Percentiles rank a stretch among this genome's conserved stretches.
Conservation (phyloP, 495 filamentous ascomycete genomes). For the Xylaria sp. region DNA sequence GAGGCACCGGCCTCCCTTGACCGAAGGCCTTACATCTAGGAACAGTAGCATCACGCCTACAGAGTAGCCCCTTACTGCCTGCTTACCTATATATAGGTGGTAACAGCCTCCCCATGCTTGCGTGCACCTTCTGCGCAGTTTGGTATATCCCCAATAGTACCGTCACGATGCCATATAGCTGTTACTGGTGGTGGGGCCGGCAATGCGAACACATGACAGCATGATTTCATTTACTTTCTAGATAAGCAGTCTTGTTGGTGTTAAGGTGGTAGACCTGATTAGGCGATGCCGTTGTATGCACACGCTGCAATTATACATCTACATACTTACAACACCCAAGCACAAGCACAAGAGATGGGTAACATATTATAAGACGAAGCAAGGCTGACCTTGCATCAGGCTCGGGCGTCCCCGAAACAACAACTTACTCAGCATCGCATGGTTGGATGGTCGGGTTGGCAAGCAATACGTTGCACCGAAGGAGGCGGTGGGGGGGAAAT, state of each 20-base stretch:
- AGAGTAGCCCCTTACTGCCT: not conserved
- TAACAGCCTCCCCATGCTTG: not conserved
- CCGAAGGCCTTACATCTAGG: constrained; percentile 5
- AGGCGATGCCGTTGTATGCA: not conserved
- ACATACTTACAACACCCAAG: not conserved
- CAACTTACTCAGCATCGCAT: constrained; percentile 23
- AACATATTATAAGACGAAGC: constrained; percentile 6
- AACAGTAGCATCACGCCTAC: constrained; percentile 11
- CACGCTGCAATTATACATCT: not conserved
- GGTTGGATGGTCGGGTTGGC: not conserved
- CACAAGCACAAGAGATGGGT: not conserved
- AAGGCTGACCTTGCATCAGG: constrained; percentile 30
- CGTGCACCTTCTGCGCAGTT: not conserved
- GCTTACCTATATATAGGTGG: not conserved
- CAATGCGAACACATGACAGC: not conserved
- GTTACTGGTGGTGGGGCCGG: not conserved
- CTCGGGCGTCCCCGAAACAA: constrained; percentile 29
- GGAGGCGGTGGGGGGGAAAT: constrained; percentile 23
- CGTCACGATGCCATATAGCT: not conserved
- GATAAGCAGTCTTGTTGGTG: not conserved
- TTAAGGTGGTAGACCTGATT: not conserved
- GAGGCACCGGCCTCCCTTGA: not conserved
- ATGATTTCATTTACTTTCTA: not conserved
- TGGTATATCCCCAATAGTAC: constrained; percentile 12
- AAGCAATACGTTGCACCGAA: constrained; percentile 10